These are phyloP conservation scores for Phoma herbarum DNA, from an alignment of 2,329 filamentous ascomycete genomes.

Conservation along the genomic window DNA sequence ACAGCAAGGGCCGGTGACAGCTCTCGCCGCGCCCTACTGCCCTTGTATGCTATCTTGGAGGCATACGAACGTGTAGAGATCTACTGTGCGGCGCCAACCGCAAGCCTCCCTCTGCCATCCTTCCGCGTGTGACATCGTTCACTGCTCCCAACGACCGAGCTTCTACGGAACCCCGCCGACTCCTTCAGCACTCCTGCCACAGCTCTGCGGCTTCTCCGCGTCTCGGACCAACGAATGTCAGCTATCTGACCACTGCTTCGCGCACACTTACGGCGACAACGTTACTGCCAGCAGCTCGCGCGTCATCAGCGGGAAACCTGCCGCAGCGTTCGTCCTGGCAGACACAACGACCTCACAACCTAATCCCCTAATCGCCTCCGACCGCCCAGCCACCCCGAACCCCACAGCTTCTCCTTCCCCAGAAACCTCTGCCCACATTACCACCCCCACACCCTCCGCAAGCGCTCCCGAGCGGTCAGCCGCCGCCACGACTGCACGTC, in stretches of 20 bases:
- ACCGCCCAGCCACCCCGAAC: conserved; percentile 69
- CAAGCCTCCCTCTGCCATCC: conserved; percentile 17
- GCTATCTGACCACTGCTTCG: conserved; percentile 23
- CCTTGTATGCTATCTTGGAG: neutral
- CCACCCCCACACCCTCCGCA: conserved; percentile 30
- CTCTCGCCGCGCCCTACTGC: neutral
- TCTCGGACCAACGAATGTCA: conserved; percentile 26
- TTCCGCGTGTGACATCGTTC: conserved; percentile 38
- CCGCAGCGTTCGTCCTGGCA: conserved; percentile 71
- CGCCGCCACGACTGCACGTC: conserved; percentile 25
- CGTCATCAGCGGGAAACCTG: conserved; percentile 45
- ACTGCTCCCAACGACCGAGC: conserved; percentile 28
- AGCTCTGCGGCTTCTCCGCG: conserved; percentile 17
- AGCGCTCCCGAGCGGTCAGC: conserved; percentile 27
- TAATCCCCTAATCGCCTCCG: conserved; percentile 71
- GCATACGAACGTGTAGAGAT: neutral
- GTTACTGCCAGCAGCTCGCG: conserved; percentile 37
- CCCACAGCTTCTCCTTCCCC: conserved; percentile 58
- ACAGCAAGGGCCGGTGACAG: conserved; percentile 10
- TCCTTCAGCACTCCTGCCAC: conserved; percentile 5
- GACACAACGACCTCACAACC: conserved; percentile 67
- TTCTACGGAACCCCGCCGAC: conserved; percentile 12
- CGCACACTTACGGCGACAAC: conserved; percentile 30
- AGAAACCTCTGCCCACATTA: conserved; percentile 45
- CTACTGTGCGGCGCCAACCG: conserved; percentile 14